phyloP scores from a whole-genome alignment of 2,329 filamentous ascomycete species.

The Cladophialophora exuberans region DNA sequence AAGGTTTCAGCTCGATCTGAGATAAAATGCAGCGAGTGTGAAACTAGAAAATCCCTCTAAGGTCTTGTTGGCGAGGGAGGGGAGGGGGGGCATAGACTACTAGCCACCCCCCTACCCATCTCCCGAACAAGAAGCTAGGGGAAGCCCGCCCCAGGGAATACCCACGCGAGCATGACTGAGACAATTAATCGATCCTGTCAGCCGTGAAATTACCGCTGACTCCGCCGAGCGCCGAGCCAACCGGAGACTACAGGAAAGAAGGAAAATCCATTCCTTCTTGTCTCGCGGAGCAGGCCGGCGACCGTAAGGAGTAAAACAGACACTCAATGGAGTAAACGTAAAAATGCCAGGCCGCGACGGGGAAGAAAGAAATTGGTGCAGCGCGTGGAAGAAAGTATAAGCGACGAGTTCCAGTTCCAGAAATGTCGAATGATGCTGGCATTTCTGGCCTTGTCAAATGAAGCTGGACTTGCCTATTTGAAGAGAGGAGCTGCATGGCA shows the following conservation, averaged over 20 bases:
- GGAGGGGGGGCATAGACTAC: conserved; percentile 3
- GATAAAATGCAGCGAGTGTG: conserved; percentile 37
- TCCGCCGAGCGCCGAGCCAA: conserved; percentile 31
- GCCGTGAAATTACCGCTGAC: conserved; percentile 31
- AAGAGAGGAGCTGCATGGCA: conserved; percentile 4
- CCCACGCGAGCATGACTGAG: conserved; percentile 28
- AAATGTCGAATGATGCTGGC: too few species aligned
- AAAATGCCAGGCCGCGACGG: conserved; percentile 5
- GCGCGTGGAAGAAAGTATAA: conserved; percentile 22
- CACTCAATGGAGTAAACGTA: conserved; percentile 10
- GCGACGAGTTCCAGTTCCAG: conserved; percentile 14
- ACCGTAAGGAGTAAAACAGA: conserved; percentile 4
- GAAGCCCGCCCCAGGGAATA: conserved; percentile 18
- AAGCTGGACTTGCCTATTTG: conserved; percentile 3
- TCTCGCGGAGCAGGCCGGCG: conserved; percentile 24
- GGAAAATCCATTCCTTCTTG: conserved; percentile 6
- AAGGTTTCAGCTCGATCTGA: conserved; percentile 52
- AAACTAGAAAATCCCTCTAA: conserved; percentile 20
- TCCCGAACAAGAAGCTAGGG: conserved; percentile 13
- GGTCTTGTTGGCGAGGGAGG: neutral
- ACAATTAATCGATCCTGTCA: conserved; percentile 29
- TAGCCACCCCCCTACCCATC: conserved; percentile 9
- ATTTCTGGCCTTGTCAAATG: too few species aligned
- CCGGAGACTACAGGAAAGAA: conserved; percentile 18
- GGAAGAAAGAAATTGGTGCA: neutral